Conservation (phyloP, 2,329 filamentous ascomycete genomes). For the Colletotrichum sp. region DNA sequence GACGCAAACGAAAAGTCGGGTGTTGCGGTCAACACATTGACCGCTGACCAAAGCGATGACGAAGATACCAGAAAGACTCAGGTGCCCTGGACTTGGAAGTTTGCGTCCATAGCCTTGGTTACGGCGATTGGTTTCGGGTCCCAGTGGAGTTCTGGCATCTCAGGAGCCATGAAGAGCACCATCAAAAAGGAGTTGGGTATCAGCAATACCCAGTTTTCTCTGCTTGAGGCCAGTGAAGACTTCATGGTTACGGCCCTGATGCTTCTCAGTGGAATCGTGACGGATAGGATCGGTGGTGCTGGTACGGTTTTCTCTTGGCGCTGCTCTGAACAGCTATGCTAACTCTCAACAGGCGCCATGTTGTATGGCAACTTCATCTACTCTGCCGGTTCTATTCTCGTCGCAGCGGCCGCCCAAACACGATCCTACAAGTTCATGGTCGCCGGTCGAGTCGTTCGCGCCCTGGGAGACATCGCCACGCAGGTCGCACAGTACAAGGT, state of each 20-base stretch:
- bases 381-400: conserved; percentile 60
- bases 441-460: conserved; percentile 56
- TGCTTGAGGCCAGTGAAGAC: conserved; percentile 64
- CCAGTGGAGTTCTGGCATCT: conserved; percentile 64
- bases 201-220: conserved; percentile 62
- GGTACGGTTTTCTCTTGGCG: conserved; percentile 28
- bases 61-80: neutral
- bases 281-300: conserved; percentile 64
- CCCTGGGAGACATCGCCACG: conserved; percentile 66
- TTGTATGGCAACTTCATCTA: conserved; percentile 53
- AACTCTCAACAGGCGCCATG: neutral
- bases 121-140: conserved; percentile 64
- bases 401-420: conserved; percentile 61
- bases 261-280: conserved; percentile 58
- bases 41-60: neutral
- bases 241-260: conserved; percentile 67
- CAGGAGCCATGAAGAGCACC: conserved; percentile 64
- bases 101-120: conserved; percentile 49
- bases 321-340: fast-evolving
- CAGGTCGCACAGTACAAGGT: conserved; percentile 70
- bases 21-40: neutral
- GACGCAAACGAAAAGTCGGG: neutral
- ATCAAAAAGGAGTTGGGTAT: conserved; percentile 66
- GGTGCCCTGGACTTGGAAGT: conserved; percentile 23
- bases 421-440: conserved; percentile 67